Conservation (phyloP, 768 basidiomycete genomes). For the Xanthoconium purpureum region DNA sequence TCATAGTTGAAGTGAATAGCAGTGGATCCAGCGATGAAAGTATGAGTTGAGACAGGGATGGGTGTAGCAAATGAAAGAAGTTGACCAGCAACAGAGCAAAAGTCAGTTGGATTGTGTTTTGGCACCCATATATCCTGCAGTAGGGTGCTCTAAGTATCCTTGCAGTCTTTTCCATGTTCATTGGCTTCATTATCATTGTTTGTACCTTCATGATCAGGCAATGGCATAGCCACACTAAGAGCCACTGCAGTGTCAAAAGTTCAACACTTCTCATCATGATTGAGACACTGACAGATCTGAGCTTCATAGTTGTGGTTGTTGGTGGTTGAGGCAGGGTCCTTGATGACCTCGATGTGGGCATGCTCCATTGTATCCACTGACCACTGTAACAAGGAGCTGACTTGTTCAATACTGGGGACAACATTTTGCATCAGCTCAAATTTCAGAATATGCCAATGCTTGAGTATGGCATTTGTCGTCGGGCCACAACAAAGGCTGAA, state of each 20-base stretch:
- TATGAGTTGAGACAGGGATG: neutral
- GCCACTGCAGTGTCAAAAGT: neutral
- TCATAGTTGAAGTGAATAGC: neutral
- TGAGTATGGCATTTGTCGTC: slow-evolving; percentile 16
- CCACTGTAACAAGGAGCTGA: neutral
- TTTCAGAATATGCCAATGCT: slow-evolving; percentile 43
- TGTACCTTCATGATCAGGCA: too few relatives aligned
- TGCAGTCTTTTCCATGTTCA: too few relatives aligned
- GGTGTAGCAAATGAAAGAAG: neutral
- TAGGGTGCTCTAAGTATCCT: too few relatives aligned
- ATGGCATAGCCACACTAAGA: neutral
- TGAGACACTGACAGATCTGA: neutral
- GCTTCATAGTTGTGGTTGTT: neutral
- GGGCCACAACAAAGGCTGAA: slow-evolving; percentile 24
- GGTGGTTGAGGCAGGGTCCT: neutral
- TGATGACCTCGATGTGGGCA: neutral
- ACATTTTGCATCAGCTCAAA: too few relatives aligned
- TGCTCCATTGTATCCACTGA: neutral
- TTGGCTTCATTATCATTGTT: neutral
- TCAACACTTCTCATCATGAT: neutral
- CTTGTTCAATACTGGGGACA: neutral
- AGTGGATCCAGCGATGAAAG: neutral
- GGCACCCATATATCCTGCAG: neutral
- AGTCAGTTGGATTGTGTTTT: neutral
- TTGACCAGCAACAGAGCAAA: neutral